A percentile compares a stretch with the other conserved stretches of the same genome.
These are phyloP conservation scores for Metschnikowia proteae DNA, from an alignment of 805 yeast species.

Conservation along the genomic window DNA sequence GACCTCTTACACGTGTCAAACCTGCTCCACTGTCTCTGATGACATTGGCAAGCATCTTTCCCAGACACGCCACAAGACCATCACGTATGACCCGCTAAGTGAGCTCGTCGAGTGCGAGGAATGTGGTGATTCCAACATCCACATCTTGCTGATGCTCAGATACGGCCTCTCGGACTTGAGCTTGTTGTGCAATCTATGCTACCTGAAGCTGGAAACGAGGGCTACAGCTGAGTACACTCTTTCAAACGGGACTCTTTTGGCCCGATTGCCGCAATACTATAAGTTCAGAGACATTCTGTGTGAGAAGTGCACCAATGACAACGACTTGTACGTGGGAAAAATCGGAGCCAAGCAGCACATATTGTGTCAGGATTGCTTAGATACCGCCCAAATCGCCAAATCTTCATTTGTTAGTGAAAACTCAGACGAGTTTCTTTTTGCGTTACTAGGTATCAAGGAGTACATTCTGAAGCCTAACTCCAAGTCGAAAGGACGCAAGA, in stretches of 20 bases:
- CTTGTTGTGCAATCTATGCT: slow-evolving; percentile 46
- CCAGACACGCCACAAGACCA: slow-evolving; percentile 48
- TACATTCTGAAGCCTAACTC: slow-evolving; percentile 21
- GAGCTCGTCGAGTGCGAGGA: slow-evolving; percentile 54
- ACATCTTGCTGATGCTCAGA: slow-evolving; percentile 47
- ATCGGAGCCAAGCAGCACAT: slow-evolving; percentile 24
- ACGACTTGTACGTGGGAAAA: slow-evolving; percentile 35
- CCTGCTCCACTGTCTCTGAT: slow-evolving; percentile 37
- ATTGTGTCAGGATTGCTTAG: slow-evolving; percentile 44
- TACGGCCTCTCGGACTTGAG: slow-evolving; percentile 55
- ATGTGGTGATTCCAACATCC: slow-evolving; percentile 52
- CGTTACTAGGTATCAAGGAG: slow-evolving; percentile 48
- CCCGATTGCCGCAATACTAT: slow-evolving; percentile 44
- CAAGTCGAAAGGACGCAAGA: slow-evolving; percentile 28
- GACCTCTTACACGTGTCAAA: slow-evolving; percentile 38
- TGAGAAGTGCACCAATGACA: slow-evolving; percentile 40
- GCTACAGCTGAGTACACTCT: slow-evolving; percentile 50
- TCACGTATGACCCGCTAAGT: slow-evolving; percentile 25
- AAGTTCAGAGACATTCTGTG: slow-evolving; percentile 52
- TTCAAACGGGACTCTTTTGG: slow-evolving; percentile 53
- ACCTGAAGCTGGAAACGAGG: slow-evolving; percentile 26
- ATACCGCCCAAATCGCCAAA: slow-evolving; percentile 10
- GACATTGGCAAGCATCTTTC: slow-evolving; percentile 52
- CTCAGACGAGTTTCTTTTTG: slow-evolving; percentile 45
- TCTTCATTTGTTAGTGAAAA: slow-evolving; percentile 40